Evolutionary conservation across 495 filamentous ascomycete species (phyloP).

Genomic region (Podospora didyma): DNA sequence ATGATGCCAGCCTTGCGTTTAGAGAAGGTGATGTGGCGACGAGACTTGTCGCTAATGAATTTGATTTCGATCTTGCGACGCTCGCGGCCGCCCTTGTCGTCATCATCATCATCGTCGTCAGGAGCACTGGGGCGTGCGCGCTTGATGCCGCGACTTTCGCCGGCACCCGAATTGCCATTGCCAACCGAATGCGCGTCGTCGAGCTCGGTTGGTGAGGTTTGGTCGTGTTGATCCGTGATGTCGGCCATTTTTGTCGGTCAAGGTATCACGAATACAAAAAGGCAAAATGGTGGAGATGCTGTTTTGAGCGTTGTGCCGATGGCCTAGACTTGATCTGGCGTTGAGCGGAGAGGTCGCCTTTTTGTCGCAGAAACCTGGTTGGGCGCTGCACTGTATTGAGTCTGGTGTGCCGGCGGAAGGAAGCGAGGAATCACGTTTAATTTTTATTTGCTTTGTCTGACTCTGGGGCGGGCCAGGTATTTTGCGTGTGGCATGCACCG

Average conservation of each 20-base stretch:
- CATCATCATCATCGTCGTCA: slow-evolving; percentile 98
- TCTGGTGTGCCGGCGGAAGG: slow-evolving; percentile 47
- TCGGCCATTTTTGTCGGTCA: slow-evolving; percentile 49
- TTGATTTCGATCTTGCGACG: slow-evolving; percentile 99
- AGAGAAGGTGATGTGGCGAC: slow-evolving; percentile 99
- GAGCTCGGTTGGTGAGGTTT: slow-evolving; percentile 55
- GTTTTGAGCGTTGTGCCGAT: slow-evolving; percentile 55
- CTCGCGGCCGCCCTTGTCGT: slow-evolving; percentile 97
- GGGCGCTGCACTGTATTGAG: slow-evolving; percentile 50
- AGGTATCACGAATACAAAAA: slow-evolving; percentile 46
- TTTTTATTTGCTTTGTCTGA: slow-evolving; percentile 38
- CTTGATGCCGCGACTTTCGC: slow-evolving; percentile 81
- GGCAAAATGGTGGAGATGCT: slow-evolving; percentile 53
- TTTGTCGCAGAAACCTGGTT: slow-evolving; percentile 51
- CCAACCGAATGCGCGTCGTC: slow-evolving; percentile 59
- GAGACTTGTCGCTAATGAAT: slow-evolving; percentile 99
- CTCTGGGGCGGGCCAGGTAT: slow-evolving; percentile 27
- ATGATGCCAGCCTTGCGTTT: slow-evolving; percentile 99
- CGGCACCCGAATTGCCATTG: slow-evolving; percentile 55
- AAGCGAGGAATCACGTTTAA: slow-evolving; percentile 41
- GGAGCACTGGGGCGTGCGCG: slow-evolving; percentile 74
- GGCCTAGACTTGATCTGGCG: slow-evolving; percentile 56
- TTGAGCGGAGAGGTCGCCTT: slow-evolving; percentile 49
- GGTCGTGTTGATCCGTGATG: slow-evolving; percentile 59
- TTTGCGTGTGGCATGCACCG: slow-evolving; percentile 30